Conservation (phyloP, 176 grass and related monocot species). For the Oryza rufipogon region DNA sequence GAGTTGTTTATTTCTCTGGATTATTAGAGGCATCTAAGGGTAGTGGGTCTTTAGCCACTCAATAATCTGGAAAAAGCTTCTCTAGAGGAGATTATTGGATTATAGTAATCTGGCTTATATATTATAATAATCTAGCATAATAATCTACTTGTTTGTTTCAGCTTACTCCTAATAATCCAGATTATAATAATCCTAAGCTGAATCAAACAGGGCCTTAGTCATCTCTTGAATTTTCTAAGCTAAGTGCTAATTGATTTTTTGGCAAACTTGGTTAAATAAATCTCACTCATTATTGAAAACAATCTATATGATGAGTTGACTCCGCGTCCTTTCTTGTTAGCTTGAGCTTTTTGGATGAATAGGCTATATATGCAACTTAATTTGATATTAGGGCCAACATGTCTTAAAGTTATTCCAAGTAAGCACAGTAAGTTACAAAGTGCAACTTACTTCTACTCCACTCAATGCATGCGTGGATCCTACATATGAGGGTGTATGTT, state of each 20-base stretch:
- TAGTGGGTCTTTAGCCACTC: no score
- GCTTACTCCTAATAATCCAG: no score
- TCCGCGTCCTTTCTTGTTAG: not conserved
- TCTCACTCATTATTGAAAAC: not conserved
- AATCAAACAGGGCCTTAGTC: not conserved
- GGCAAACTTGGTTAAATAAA: not conserved
- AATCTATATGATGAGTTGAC: not conserved
- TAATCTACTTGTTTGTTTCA: no score
- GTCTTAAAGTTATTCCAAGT: not conserved
- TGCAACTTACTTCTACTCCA: not conserved
- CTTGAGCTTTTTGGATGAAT: not conserved
- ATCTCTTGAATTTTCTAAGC: slow-evolving; percentile 17
- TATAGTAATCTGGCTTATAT: no score
- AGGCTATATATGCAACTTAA: not conserved
- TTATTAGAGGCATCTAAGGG: no score
- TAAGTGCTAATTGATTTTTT: slow-evolving; percentile 12
- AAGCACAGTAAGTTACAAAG: not conserved
- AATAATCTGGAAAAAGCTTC: no score
- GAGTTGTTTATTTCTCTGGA: no score
- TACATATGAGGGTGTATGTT: not conserved
- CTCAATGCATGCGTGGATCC: not conserved
- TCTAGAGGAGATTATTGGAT: no score
- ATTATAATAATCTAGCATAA: no score
- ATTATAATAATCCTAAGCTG: no score
- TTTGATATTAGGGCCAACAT: not conserved